These are phyloP conservation scores for Xylaria sp. DNA, from an alignment of 2,329 filamentous ascomycete genomes.

Conservation along the genomic window DNA sequence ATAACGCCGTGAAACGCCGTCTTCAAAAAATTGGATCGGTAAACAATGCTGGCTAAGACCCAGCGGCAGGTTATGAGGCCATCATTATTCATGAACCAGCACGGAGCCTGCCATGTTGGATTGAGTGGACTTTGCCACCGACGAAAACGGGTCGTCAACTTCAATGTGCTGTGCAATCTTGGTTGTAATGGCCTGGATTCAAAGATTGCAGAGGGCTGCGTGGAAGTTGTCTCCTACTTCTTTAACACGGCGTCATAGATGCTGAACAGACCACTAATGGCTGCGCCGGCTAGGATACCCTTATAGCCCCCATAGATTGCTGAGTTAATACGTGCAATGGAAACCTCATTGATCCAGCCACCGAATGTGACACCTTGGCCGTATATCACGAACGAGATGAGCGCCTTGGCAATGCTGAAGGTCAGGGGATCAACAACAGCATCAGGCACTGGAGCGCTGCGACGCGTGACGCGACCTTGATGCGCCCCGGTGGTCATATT, in stretches of 20 bases:
- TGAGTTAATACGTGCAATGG: constrained; percentile 70
- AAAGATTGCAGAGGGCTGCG: neutral
- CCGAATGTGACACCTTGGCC: constrained; percentile 71
- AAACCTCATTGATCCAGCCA: constrained; percentile 68
- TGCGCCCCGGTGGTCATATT: constrained; percentile 73
- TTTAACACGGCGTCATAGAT: constrained; percentile 82
- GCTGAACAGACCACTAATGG: constrained; percentile 74
- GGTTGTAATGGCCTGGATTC: neutral
- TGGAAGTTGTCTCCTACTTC: constrained; percentile 58
- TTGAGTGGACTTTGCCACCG: constrained; percentile 11
- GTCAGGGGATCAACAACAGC: constrained; percentile 83
- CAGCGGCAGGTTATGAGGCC: constrained; percentile 5
- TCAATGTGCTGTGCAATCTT: constrained; percentile 8
- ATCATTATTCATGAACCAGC: constrained; percentile 25
- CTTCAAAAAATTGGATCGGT: constrained; percentile 22
- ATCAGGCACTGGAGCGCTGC: constrained; percentile 56
- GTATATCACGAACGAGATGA: constrained; percentile 85
- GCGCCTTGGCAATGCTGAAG: constrained; percentile 88
- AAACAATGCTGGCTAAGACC: constrained; percentile 22
- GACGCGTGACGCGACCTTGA: constrained; percentile 56
- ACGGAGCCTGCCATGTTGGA: constrained; percentile 16
- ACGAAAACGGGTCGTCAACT: constrained; percentile 14
- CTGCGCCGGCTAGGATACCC: constrained; percentile 74
- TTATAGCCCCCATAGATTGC: constrained; percentile 78
- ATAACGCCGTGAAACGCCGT: constrained; percentile 43